Evolutionary conservation across 192 early-diverging fungal genomes (phyloP).

Genomic region (Coemansia sp.): DNA sequence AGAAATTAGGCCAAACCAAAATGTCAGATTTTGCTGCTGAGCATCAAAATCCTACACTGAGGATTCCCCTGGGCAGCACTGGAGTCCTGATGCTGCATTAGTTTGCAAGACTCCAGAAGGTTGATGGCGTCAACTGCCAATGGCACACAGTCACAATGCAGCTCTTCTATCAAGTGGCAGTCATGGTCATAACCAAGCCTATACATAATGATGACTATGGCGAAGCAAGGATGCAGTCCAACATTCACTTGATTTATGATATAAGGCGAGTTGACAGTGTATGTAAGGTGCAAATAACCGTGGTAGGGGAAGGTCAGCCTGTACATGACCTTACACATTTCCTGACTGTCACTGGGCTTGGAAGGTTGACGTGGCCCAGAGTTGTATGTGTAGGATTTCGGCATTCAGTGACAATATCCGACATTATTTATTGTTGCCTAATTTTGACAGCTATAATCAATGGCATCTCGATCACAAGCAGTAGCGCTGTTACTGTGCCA

Average conservation of each 20-base stretch:
- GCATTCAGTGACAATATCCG: too few relatives aligned
- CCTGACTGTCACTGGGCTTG: neutral
- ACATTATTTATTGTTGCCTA: too few relatives aligned
- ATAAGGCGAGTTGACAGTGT: neutral
- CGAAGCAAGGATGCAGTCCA: neutral
- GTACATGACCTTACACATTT: neutral
- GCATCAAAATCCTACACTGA: too few relatives aligned
- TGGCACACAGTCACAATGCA: neutral
- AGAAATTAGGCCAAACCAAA: too few relatives aligned
- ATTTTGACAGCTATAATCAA: too few relatives aligned
- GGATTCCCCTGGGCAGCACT: neutral
- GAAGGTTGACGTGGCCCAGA: neutral
- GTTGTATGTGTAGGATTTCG: too few relatives aligned
- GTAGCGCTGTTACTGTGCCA: too few relatives aligned
- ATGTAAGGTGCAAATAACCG: neutral
- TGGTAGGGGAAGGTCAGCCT: neutral
- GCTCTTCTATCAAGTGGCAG: neutral
- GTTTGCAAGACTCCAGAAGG: constrained; percentile 16
- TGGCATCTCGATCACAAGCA: too few relatives aligned
- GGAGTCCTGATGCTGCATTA: constrained; percentile 17
- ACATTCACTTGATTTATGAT: neutral
- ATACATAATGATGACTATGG: too few relatives aligned
- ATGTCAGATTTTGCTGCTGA: too few relatives aligned
- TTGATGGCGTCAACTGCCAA: constrained; percentile 10
- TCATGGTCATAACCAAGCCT: neutral